Base-by-base conservation (phyloP, 352 stramenopile species). In the Aphanomyces astaci region DNA sequence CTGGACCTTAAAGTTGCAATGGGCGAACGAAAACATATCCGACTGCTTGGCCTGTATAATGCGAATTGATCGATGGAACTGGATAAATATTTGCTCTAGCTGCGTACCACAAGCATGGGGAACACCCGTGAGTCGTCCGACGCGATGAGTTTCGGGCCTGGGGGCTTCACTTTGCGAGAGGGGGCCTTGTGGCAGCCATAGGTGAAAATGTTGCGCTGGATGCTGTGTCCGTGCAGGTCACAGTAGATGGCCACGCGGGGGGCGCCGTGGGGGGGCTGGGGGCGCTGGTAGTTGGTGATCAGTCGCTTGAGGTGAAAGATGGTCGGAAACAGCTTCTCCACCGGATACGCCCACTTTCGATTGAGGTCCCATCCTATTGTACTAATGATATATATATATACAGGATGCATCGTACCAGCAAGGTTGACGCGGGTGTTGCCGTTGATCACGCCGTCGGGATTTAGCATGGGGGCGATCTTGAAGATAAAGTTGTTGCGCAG, bases 401-500 rank as follows among this genome's bases (percentile, higher is more conserved):
- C 22, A 27, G 55, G 11, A 46, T 19, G 54, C 46, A 25, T 74
- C 30, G 78, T 49, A 48, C 75, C 91, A 0, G 90, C 84, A 17
- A 97, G 76, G 51, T 79, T 94, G 13, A 90, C 86, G 22, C 91
- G 86, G 48, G 92, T 94, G 67, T 97, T 97, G 64, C 91, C 91
- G 51, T 96, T 90, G 43, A 97, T 87, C 43, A 97, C 91, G 24
- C 91, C 91, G 67, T 97, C 91, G 0, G 88, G 87, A 51, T 97
- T 97, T 40, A 97, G 83, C 91, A 97, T 97, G 4, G 91, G 91
- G 5, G 96, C 84, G 22, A 97, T 52, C 71, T 96, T 95, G 70
- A 97, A 96, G 17, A 96, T 71, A 28, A 96, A 96, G 56, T 90
- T 68, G 31, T 78, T 75, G 2, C 90, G 83, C 9, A 97, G 73